Evolutionary conservation across 495 filamentous ascomycete genomes (phyloP).

Genomic region (Pseudevernia furfuracea): DNA sequence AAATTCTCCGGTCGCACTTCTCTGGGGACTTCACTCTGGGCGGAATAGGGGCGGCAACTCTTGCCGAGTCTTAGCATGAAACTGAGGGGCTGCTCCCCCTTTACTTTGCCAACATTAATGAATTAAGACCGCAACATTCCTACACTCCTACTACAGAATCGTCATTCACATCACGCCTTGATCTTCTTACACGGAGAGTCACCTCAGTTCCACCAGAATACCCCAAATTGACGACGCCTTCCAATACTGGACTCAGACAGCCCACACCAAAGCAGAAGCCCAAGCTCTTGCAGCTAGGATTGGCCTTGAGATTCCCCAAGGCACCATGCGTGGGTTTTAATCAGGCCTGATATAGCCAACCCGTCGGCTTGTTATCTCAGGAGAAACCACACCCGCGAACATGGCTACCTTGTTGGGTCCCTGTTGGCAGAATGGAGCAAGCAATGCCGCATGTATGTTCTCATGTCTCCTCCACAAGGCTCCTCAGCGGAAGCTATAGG

Average conservation of each 20-base stretch:
- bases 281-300: slow-evolving; percentile 13
- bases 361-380: slow-evolving; percentile 5
- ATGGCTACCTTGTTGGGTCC: neutral
- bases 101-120: neutral
- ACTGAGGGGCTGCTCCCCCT: slow-evolving; percentile 7
- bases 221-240: neutral
- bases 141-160: neutral
- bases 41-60: slow-evolving; percentile 7
- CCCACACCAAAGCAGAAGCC: slow-evolving; percentile 10
- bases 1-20: slow-evolving; percentile 16
- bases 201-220: neutral
- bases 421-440: neutral
- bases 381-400: slow-evolving; percentile 9
- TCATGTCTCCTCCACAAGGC: neutral
- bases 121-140: neutral
- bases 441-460: slow-evolving; percentile 9
- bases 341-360: neutral
- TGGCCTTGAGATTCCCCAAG: slow-evolving; percentile 1
- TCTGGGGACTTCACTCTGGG: slow-evolving; percentile 6
- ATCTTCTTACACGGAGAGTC: neutral
- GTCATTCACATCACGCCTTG: neutral
- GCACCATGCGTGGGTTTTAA: neutral
- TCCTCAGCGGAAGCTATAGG: neutral
- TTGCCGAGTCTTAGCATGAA: slow-evolving; percentile 14
- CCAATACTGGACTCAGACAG: slow-evolving; percentile 4